A percentile compares a stretch with the other conserved stretches of the same genome.
phyloP scores from a whole-genome alignment of 176 grass and related monocot species.

The Bothriochloa decipiens region DNA sequence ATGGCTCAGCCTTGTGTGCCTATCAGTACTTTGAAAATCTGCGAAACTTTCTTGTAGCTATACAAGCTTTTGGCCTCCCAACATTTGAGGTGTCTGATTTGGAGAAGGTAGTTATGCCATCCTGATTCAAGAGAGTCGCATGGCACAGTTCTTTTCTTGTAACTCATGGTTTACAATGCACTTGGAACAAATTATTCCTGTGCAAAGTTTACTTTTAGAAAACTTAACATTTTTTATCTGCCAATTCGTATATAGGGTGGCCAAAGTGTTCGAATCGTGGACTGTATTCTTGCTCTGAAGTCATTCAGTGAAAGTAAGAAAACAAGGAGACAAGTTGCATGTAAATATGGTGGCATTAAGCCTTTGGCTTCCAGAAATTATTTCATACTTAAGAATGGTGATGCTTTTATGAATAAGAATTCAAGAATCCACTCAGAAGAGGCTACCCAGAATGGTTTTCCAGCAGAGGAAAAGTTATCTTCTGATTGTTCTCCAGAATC shows the following conservation, averaged over 20 bases:
- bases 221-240: conserved; percentile 34
- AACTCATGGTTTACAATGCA: not conserved
- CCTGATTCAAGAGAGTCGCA: conserved; percentile 18
- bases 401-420: conserved; percentile 80
- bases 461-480: conserved; percentile 49
- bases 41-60: conserved; percentile 73
- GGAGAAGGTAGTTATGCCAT: conserved; percentile 58
- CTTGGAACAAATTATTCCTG: not conserved
- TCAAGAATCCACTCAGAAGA: conserved; percentile 51
- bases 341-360: conserved; percentile 50
- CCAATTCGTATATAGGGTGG: conserved; percentile 65
- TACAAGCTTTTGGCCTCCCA: conserved; percentile 70
- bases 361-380: conserved; percentile 45
- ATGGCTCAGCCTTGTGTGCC: conserved; percentile 83
- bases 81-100: conserved; percentile 94
- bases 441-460: conserved; percentile 44
- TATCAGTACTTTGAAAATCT: conserved; percentile 94
- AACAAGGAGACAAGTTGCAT: conserved; percentile 51
- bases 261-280: conserved; percentile 74
- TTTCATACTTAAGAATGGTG: conserved; percentile 81
- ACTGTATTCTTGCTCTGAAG: conserved; percentile 81
- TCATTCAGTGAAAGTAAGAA: conserved; percentile 64
- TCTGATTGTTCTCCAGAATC: conserved; percentile 58
- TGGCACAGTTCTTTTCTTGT: conserved; percentile 7
- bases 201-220: conserved; percentile 4